Percentiles rank a stretch among this genome's conserved stretches.
Evolutionary conservation across 805 yeast species (phyloP).

Genomic region (Metschnikowia cubensis): DNA sequence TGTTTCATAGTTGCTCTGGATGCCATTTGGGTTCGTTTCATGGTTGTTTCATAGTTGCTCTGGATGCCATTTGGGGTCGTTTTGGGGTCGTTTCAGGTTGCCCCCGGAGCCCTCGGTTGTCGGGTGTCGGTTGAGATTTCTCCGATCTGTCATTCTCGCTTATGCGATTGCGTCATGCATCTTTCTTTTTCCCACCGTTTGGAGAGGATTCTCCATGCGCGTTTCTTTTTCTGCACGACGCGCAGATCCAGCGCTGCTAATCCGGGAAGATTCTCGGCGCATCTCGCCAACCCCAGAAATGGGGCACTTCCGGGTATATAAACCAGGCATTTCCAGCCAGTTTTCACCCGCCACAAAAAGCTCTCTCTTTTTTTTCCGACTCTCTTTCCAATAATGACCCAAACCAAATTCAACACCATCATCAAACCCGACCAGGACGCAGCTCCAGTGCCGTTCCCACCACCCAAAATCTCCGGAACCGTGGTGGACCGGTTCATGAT

Average conservation of each 20-base stretch:
- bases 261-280: conserved; percentile 5
- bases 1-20: too few species aligned
- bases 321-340: not conserved
- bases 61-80: too few species aligned
- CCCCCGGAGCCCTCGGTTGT: too few species aligned
- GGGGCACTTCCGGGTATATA: not conserved
- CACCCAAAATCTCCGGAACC: conserved; percentile 16
- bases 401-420: conserved; percentile 14
- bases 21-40: too few species aligned
- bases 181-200: not conserved
- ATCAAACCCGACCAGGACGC: conserved; percentile 18
- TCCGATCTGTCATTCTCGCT: not conserved
- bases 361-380: too few species aligned
- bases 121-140: not conserved
- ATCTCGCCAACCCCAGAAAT: not conserved
- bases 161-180: not conserved
- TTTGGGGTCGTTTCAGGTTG: too few species aligned
- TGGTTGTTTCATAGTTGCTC: too few species aligned
- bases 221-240: conserved; percentile 3
- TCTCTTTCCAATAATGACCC: not conserved
- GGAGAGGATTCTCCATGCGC: not conserved
- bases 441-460: conserved; percentile 14
- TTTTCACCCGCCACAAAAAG: not conserved
- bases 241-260: not conserved
- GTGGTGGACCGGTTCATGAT: conserved; percentile 16